Evolutionary conservation across 2,329 filamentous ascomycete species (phyloP), one percentile per base, ranked within the genome.

Genomic region (Ophiosphaerella korrae): DNA sequence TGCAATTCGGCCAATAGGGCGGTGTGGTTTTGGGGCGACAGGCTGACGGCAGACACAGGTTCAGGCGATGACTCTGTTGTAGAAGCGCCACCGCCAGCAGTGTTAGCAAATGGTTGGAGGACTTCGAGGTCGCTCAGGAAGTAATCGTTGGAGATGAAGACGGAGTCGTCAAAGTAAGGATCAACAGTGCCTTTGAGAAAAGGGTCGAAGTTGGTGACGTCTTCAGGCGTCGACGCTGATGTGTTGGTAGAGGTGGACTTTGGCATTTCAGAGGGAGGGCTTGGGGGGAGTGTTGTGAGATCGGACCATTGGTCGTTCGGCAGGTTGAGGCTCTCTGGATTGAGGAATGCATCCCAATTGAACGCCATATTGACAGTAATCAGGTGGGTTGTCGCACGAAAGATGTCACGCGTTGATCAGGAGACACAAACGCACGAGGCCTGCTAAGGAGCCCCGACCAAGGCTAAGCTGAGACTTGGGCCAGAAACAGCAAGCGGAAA

Each of bases 261-360:
- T 43, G 68, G 68, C 68, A 72, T 71, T 53, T 70, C 68, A 64
- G 62, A 65, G 43, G 58, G 55, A 59, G 53, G 57, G 51, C 52
- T 61, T 53, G 62, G 49, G 49, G 63, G 56, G 48, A 64, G 60
- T 62, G 58, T 60, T 52, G 62, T 63, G 55, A 68, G 54, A 64
- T 73, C 68, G 61, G 65, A 63, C 71, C 72, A 74, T 69, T 69
- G 69, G 48, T 73, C 70, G 64, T 69, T 61, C 51, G 68, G 65
- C 60, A 72, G 59, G 58, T 68, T 68, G 62, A 73, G 61, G 53
- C 59, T 62, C 50, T 74, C 71, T 57, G 69, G 61, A 61, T 63
- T 63, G 60, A 74, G 67, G 60, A 72, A 73, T 57, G 64, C 62
- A 59, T 70, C 66, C 72, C 72, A 74, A 66, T 74, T 70, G 67